Base-by-base conservation (phyloP, 2,329 filamentous ascomycete genomes). In the Macrophomina pseudophaseolina region DNA sequence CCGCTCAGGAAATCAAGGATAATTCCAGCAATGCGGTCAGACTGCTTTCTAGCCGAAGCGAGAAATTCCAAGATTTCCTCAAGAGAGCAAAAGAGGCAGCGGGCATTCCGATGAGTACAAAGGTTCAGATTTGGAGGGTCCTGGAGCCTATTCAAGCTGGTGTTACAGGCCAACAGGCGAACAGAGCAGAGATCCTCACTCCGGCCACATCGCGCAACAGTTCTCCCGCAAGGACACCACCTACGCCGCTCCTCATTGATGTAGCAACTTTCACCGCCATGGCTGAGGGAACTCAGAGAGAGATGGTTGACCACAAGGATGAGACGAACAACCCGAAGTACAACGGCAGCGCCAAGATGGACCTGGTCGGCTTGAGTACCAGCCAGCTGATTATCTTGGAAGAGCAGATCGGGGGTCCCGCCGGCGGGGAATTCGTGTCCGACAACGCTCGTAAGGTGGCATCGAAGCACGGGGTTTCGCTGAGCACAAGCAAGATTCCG, bases 341-440 rank as follows among this genome's bases (percentile, higher is more conserved):
- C 78, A 97, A 96, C 71, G 93, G 93, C 14, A 85, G 81, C 28
- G 84, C 87, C 68, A 88, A 86, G 1, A 79, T 97, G 56, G 85
- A 87, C 49, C 81, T 88, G 64, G 85, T 88, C 59, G 89, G 89
- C 1, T 82, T 97, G 28, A 86, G 85, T n/a, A 87, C 88, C 38
- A 89, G 92, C 69, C 88, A 92, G 73, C 87, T 89, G 3, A 84
- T 97, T 59, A 88, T 97, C n/a, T 81, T 98, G 5, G 94, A 98
- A 75, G 93, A 97, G 76, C 85, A 89, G 68, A 83, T 90, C 54
- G 85, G 86, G 12, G 82, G 80, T 12, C 79, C 80, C 48, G 82
- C 73, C 12, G 83, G 83, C 58, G 84, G 84, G 18, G 86, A 88
- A 68, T 89, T 85, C 78, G 76, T 82, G 4, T 87, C 86, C 1